Evolutionary conservation across 805 yeast species (phyloP), one percentile per base, ranked within the genome.

Genomic region (Ogataea pilisensis): DNA sequence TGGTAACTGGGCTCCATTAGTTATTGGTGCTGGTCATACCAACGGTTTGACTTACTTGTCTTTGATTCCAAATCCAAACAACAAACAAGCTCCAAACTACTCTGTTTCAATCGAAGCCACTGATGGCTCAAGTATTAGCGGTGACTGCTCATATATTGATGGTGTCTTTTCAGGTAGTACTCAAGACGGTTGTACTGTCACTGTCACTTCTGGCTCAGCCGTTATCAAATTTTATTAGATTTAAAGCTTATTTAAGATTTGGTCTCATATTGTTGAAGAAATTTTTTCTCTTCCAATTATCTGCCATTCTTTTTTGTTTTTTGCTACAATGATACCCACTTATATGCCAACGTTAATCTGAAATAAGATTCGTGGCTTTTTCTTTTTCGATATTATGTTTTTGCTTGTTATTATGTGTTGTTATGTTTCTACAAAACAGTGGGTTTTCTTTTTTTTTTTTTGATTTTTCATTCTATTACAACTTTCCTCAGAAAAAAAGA

Each of bases 1-100:
- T 48, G 88, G 89, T 65, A 82, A 82, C 76, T 82, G 87, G 86
- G 86, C 88, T 39, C 88, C 88, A 51, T 71, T 82, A 43, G 83
- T 78, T 49, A 68, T 84, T 42, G 95, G 95, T 64, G 84, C 88
- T 42, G 95, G 95, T 55, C 72, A 64, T 64, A 51, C 60, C 18
- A 66, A 65, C 45, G 85, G 83, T 44, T 66, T 70, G 52, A 70
- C 84, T 35, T 82, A 82, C 72, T 69, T 82, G 50, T 80, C 87
- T 1, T 68, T 82, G 65, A 82, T 82, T 66, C 88, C 88, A 61
- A 82, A 82, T 67, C 89, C 89, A 51, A 82, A 82, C 73, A 82
- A 82, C 72, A 41, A 46, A 20, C 57, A 63, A 28, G 58, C 68
- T 30, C 75, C 82, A 41, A 83, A 80, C 74, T 85, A 64, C 73